Conservation (phyloP, 2,329 filamentous ascomycete species). For the Monilinia aucupariae region DNA sequence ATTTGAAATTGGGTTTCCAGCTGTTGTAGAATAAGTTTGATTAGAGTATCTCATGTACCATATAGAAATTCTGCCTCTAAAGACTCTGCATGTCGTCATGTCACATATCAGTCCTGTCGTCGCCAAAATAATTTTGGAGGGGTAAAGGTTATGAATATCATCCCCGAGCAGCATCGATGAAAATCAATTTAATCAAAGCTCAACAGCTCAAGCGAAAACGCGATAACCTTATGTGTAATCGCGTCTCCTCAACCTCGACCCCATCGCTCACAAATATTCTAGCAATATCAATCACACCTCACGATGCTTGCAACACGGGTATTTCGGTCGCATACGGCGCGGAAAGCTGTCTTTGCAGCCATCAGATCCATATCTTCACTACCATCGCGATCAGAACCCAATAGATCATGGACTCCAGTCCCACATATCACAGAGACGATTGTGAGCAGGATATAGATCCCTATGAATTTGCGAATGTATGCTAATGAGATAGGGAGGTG, state of each 20-base stretch:
- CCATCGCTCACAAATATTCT: neutral
- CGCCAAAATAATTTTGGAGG: neutral
- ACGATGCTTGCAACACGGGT: constrained; percentile 31
- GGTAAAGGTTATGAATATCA: neutral
- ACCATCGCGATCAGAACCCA: constrained; percentile 29
- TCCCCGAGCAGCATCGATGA: no score
- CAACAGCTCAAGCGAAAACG: constrained; percentile 14
- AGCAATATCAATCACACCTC: neutral
- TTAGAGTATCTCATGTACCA: constrained; percentile 1
- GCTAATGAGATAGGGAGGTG: constrained; percentile 54
- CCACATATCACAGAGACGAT: constrained; percentile 51
- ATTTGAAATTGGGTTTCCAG: neutral
- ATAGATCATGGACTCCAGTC: constrained; percentile 40
- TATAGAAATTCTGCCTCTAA: constrained; percentile 25
- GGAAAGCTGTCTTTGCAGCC: constrained; percentile 22
- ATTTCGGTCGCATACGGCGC: constrained; percentile 26
- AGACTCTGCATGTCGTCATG: constrained; percentile 28
- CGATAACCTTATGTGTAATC: constrained; percentile 13
- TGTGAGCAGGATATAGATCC: constrained; percentile 40
- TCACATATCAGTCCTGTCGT: constrained; percentile 23
- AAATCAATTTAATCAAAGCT: neutral
- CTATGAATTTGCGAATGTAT: constrained; percentile 11
- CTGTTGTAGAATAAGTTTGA: neutral
- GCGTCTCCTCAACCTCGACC: constrained; percentile 19
- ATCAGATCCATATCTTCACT: constrained; percentile 28